These are phyloP conservation scores for Tolypocladium tundrense DNA, from an alignment of 2,329 filamentous ascomycete genomes.

Conservation along the genomic window DNA sequence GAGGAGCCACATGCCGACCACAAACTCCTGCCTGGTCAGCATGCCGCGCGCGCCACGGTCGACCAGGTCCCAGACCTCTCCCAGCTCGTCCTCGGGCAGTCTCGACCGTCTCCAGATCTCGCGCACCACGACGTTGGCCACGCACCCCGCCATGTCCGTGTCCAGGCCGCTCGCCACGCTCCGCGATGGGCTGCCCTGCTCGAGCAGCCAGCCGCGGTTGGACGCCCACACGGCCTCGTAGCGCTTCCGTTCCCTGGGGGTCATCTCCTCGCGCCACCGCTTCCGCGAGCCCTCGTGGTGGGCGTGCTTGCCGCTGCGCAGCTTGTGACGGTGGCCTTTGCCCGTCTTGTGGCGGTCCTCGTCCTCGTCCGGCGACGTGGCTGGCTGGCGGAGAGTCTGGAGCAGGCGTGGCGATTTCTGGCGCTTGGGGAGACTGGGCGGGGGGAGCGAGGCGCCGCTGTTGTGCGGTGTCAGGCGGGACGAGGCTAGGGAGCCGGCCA, in stretches of 20 bases:
- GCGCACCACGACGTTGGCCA: constrained; percentile 57
- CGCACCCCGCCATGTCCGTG: constrained; percentile 33
- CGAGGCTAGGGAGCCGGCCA: constrained; percentile 64
- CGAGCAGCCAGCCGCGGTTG: constrained; percentile 53
- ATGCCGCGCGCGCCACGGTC: constrained; percentile 44
- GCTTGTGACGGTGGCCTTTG: constrained; percentile 36
- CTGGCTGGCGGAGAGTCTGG: constrained; percentile 53
- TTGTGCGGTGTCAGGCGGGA: constrained; percentile 38
- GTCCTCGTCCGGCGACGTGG: constrained; percentile 41
- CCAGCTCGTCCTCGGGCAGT: constrained; percentile 56
- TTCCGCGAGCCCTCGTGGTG: constrained; percentile 68
- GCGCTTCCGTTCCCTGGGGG: constrained; percentile 60
- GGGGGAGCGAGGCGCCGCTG: constrained; percentile 23
- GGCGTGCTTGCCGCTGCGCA: constrained; percentile 50
- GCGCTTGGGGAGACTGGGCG: constrained; percentile 26
- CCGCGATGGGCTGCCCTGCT: constrained; percentile 8
- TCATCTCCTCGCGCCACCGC: constrained; percentile 68
- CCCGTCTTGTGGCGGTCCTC: constrained; percentile 36
- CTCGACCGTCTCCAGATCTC: constrained; percentile 69
- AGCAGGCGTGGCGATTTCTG: constrained; percentile 46
- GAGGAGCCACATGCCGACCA: constrained; percentile 74
- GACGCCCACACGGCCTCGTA: constrained; percentile 83
- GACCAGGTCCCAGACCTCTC: constrained; percentile 69
- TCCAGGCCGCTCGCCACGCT: constrained; percentile 8
- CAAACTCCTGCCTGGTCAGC: constrained; percentile 61